Evolutionary conservation across 495 filamentous ascomycete species (phyloP).

Genomic region (Penicillium longicatenatum): DNA sequence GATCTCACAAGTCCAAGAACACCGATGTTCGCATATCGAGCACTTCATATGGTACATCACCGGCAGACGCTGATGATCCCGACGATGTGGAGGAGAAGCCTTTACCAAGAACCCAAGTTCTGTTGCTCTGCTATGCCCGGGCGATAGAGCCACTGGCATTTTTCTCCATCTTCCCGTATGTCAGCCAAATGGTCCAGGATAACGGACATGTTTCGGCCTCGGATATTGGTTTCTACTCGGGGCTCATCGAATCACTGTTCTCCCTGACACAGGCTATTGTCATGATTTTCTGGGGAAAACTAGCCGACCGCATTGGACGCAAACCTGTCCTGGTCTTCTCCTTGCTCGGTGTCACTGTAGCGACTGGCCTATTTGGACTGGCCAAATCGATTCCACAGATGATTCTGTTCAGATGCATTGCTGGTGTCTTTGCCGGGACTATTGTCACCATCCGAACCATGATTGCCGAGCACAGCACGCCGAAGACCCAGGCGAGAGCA

Average conservation of each 20-base stretch:
- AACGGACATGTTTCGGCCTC: conserved; percentile 55
- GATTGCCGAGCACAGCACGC: conserved; percentile 68
- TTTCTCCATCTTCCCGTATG: conserved; percentile 75
- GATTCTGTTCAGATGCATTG: conserved; percentile 64
- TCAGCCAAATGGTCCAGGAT: conserved; percentile 68
- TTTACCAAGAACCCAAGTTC: conserved; percentile 59
- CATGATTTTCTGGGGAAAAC: conserved; percentile 61
- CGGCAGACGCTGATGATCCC: neutral
- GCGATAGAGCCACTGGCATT: conserved; percentile 74
- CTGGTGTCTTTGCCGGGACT: conserved; percentile 68
- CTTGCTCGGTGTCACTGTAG: conserved; percentile 56
- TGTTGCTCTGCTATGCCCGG: conserved; percentile 66
- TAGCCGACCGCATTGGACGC: conserved; percentile 65
- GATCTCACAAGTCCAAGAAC: conserved; percentile 2
- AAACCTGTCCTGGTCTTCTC: conserved; percentile 68
- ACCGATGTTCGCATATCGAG: neutral
- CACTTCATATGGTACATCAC: conserved; percentile 7
- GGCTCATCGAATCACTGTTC: conserved; percentile 72
- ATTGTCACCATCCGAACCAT: conserved; percentile 71
- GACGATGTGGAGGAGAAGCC: conserved; percentile 31
- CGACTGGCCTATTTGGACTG: conserved; percentile 63
- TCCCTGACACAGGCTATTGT: conserved; percentile 65
- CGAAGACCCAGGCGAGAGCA: conserved; percentile 63
- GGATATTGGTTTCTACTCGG: conserved; percentile 72
- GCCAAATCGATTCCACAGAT: conserved; percentile 64